Percentiles rank a stretch among this genome's conserved stretches.
phyloP scores from a whole-genome alignment of 1,284 basidiomycete species.

The Coniophora puteana region DNA sequence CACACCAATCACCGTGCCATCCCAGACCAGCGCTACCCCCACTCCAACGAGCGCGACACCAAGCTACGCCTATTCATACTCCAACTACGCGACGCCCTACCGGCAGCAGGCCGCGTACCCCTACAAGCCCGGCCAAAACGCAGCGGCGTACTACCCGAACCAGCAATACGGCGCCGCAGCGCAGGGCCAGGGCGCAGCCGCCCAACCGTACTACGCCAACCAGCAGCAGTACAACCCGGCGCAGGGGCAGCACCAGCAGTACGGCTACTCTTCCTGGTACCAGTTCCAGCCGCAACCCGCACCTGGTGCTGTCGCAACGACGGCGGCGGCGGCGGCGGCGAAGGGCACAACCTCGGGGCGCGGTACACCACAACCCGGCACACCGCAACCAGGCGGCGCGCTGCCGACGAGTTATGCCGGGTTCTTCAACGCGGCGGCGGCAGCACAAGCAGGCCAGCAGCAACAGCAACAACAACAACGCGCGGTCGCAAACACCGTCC shows the following conservation, averaged over 20 bases:
- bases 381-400: too few species aligned
- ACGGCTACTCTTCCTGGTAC: constrained; percentile 30
- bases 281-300: constrained; percentile 27
- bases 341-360: constrained; percentile 35
- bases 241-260: constrained; percentile 31
- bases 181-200: constrained; percentile 21
- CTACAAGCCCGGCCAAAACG: constrained; percentile 29
- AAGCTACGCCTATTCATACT: constrained; percentile 21
- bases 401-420: constrained; percentile 33
- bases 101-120: constrained; percentile 28
- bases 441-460: constrained; percentile 11
- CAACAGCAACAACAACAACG: constrained; percentile 37
- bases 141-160: constrained; percentile 26
- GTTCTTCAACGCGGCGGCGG: constrained; percentile 28
- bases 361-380: constrained; percentile 46
- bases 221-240: constrained; percentile 26
- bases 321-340: constrained; percentile 19
- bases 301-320: too few species aligned
- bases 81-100: constrained; percentile 25
- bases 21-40: constrained; percentile 19
- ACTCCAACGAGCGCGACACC: constrained; percentile 23
- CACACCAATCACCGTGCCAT: constrained; percentile 15
- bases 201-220: constrained; percentile 26
- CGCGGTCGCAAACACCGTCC: constrained; percentile 46
- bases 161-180: constrained; percentile 21